A percentile compares a stretch with the other conserved stretches of the same genome.
phyloP scores from a whole-genome alignment of 148 eudicot species.

The Rhododendron henanense region DNA sequence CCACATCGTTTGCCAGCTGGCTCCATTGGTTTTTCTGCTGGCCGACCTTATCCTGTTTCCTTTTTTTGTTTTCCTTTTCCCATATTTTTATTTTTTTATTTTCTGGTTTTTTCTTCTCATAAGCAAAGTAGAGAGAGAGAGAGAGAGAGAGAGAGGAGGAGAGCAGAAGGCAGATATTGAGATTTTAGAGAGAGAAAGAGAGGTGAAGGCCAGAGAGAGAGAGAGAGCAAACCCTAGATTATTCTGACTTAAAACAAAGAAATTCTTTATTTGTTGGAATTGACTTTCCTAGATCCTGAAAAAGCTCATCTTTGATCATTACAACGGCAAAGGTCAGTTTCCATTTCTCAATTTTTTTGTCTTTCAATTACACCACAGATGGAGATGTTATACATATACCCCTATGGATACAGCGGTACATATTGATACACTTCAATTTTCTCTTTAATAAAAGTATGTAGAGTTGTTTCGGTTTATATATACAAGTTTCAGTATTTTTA shows the following conservation, averaged over 20 bases:
- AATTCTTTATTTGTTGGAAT: constrained; percentile 4
- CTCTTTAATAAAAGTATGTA: not conserved
- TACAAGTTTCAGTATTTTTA: not conserved
- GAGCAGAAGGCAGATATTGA: not conserved
- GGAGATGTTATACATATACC: not conserved
- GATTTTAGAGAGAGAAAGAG: not conserved
- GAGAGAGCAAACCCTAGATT: constrained; percentile 19
- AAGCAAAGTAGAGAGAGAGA: constrained; percentile 7
- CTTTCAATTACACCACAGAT: no score
- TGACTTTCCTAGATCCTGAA: constrained; percentile 1
- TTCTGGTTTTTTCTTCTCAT: not conserved
- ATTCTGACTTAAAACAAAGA: not conserved
- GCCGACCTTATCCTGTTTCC: constrained; percentile 25
- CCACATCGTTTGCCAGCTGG: constrained; percentile 18
- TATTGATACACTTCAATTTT: not conserved
- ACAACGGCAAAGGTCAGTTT: constrained; percentile 8
- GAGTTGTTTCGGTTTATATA: not conserved
- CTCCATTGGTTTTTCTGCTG: constrained; percentile 14
- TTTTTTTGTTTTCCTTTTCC: not conserved
- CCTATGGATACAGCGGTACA: not conserved
- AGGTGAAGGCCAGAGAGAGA: not conserved
- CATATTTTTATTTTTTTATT: not conserved
- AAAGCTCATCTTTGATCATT: constrained; percentile 4
- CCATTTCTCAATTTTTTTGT: constrained; percentile 6
- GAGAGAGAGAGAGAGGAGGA: not conserved